phyloP scores from a whole-genome alignment of 108 stramenopile genomes.

The Cyclotella choctawhatcheeana region DNA sequence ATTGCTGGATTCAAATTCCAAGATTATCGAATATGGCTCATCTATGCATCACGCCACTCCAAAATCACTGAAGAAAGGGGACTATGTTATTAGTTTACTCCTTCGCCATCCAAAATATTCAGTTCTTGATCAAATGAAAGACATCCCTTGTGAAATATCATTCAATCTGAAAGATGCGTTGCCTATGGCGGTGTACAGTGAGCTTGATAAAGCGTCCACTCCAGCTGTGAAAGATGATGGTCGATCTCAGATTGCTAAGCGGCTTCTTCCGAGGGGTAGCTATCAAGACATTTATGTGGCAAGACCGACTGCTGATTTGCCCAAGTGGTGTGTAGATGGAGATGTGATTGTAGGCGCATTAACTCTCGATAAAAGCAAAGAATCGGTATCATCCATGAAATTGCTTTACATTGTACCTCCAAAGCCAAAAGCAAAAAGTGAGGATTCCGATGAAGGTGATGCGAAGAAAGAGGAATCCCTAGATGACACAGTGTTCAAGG shows the following conservation, averaged over 20 bases:
- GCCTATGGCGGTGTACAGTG: constrained; percentile 28
- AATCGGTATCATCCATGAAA: constrained; percentile 26
- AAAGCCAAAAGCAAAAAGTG: constrained; percentile 24
- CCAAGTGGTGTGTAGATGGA: constrained; percentile 40
- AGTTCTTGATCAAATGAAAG: constrained; percentile 47
- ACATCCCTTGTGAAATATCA: constrained; percentile 37
- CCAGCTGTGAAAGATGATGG: constrained; percentile 27
- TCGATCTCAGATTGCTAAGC: constrained; percentile 6
- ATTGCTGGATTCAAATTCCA: constrained; percentile 34
- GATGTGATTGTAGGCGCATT: constrained; percentile 43
- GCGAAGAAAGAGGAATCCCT: constrained; percentile 22
- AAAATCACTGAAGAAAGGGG: constrained; percentile 39
- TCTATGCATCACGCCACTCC: constrained; percentile 45
- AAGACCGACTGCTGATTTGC: constrained; percentile 39
- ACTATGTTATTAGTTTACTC: constrained; percentile 36
- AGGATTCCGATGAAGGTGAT: constrained; percentile 26
- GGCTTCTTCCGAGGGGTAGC: constrained; percentile 27
- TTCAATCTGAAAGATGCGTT: constrained; percentile 23
- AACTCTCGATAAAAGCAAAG: constrained; percentile 33
- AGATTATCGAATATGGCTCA: constrained; percentile 39
- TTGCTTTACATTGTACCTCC: constrained; percentile 11
- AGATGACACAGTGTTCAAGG: constrained; percentile 34
- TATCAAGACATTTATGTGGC: constrained; percentile 48
- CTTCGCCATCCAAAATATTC: constrained; percentile 44
- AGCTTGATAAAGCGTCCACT: constrained; percentile 47